phyloP scores from a whole-genome alignment of 352 stramenopile genomes.

The Phytopythium helicoides region DNA sequence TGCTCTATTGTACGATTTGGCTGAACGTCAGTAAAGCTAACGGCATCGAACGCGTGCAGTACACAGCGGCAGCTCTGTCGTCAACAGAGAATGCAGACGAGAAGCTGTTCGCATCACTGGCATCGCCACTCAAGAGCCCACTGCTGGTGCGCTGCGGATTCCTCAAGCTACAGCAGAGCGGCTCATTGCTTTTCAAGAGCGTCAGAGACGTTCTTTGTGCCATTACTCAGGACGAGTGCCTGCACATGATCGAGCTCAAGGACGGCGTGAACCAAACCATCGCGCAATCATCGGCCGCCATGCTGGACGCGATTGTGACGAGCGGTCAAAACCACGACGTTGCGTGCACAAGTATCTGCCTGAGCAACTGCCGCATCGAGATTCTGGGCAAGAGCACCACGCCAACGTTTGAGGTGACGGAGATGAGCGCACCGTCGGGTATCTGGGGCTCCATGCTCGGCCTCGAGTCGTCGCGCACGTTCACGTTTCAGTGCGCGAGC shows the following conservation, averaged over 20 bases:
- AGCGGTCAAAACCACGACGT: constrained; percentile 49
- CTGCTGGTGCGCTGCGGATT: constrained; percentile 74
- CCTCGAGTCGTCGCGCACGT: constrained; percentile 57
- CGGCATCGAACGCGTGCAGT: constrained; percentile 21
- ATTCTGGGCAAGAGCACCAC: constrained; percentile 66
- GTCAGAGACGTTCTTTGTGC: constrained; percentile 77
- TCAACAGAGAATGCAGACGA: constrained; percentile 52
- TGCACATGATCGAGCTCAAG: constrained; percentile 77
- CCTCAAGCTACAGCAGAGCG: constrained; percentile 70
- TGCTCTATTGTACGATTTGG: background rate
- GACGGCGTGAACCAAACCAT: constrained; percentile 54
- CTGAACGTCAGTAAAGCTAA: constrained; percentile 1
- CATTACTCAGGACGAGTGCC: constrained; percentile 70
- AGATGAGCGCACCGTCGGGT: constrained; percentile 50
- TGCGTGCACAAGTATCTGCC: constrained; percentile 45
- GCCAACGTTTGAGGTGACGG: constrained; percentile 72
- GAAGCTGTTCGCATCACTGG: constrained; percentile 59
- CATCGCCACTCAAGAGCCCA: constrained; percentile 66
- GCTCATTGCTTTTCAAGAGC: constrained; percentile 61
- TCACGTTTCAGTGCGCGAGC: constrained; percentile 80
- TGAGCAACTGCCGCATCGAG: constrained; percentile 71
- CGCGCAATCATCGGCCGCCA: constrained; percentile 48
- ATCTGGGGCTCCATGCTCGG: constrained; percentile 65
- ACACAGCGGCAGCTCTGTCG: constrained; percentile 64
- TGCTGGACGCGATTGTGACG: constrained; percentile 55